Base-by-base conservation (phyloP, 176 grass and related monocot species). In the Lolium rigidum region DNA sequence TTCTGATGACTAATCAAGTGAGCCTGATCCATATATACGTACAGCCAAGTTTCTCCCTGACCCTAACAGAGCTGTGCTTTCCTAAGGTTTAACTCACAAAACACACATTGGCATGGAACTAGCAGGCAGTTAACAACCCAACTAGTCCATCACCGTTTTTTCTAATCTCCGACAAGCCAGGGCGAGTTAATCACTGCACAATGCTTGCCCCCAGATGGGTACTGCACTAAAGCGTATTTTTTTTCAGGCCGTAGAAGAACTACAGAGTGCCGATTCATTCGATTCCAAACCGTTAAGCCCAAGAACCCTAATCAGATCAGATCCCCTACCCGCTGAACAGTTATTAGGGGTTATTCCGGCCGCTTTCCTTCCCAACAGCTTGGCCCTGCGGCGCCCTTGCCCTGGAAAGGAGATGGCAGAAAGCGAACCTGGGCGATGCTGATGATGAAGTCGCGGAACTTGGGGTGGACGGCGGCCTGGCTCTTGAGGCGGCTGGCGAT, bases 401-500 rank as follows among this genome's bases (percentile, higher is more conserved):
- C 65, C 16, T 49, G 5, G 10, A 13, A 64, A 66, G 47, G 72
- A 58, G 60, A 39, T 7, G 6, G 6, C 15, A n/a, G 39, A 14
- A 2, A 28, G 17, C 51, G 0, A 51, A 95, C 97, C 94, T 99
- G 94, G 58, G 97, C 97, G 76, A 99, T 26, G 94, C 78, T 66
- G 68, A 99, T 78, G 88, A 99, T 96, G 79, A 94, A 80, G 54
- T 83, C 80, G 62, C 97, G 94, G 63, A 99, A 93, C 80, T 92
- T 94, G 86, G 94, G 97, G 86, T 99, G 97, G 81, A 92, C 86
- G 17, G 94, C 92, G 15, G 97, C 97, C 84, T 99, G 92, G 88
- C 47, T 90, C 90, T 99, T 99, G 79, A 99, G 97, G 56, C 94
- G 90, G 79, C 79, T 90, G 28, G 94, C 97, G 86, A 96, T 96